Evolutionary conservation across 2,329 filamentous ascomycete genomes (phyloP).

Genomic region (Geosmithia morbida): DNA sequence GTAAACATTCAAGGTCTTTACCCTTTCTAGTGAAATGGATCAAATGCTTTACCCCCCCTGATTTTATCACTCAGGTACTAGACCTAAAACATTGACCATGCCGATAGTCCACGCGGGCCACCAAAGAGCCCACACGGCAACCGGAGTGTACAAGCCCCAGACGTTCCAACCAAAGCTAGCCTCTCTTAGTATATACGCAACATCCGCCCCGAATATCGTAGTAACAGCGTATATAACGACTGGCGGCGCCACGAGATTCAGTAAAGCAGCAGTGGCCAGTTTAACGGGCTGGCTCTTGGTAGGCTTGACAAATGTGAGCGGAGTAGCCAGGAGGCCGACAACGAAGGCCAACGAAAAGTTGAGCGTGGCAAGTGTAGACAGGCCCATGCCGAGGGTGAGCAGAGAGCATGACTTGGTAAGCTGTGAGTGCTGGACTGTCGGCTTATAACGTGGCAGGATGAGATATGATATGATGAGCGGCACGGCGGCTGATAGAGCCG

Average conservation of each 20-base stretch:
- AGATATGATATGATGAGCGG: constrained; percentile 41
- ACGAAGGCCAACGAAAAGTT: constrained; percentile 89
- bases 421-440: constrained; percentile 55
- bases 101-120: constrained; percentile 80
- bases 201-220: constrained; percentile 18
- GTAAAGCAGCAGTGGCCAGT: constrained; percentile 29
- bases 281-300: constrained; percentile 22
- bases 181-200: constrained; percentile 49
- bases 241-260: constrained; percentile 49
- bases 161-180: constrained; percentile 82
- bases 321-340: constrained; percentile 63
- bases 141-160: constrained; percentile 76
- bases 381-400: constrained; percentile 80
- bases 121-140: constrained; percentile 91
- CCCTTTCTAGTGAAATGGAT: not conserved
- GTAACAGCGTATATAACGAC: constrained; percentile 36
- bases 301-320: constrained; percentile 60
- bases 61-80: not conserved
- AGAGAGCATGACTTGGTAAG: constrained; percentile 84
- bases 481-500: constrained; percentile 36
- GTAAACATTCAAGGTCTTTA: not conserved
- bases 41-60: not conserved
- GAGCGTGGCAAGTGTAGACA: constrained; percentile 83
- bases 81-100: constrained; percentile 37
- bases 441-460: constrained; percentile 33